phyloP scores from a whole-genome alignment of 2,329 filamentous ascomycete species.

The Talaromyces islandicus region DNA sequence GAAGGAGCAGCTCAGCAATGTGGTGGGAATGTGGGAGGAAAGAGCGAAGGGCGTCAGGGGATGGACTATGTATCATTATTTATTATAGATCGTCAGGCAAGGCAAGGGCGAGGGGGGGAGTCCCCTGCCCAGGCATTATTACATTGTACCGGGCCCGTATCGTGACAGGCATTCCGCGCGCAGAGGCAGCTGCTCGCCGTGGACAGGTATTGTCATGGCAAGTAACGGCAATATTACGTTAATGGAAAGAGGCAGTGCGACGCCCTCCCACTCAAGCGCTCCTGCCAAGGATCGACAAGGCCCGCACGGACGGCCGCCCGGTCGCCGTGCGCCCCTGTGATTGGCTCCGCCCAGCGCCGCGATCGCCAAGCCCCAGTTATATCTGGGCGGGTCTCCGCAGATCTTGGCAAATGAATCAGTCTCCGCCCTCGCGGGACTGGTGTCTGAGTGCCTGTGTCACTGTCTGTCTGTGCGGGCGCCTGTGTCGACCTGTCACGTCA shows the following conservation, averaged over 20 bases:
- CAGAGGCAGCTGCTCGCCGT: neutral
- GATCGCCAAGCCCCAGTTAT: neutral
- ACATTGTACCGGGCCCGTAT: neutral
- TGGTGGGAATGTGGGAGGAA: constrained; percentile 3
- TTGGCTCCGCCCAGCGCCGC: neutral
- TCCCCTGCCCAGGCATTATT: too few relatives aligned
- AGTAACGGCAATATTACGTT: too few relatives aligned
- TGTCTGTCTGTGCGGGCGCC: too few relatives aligned
- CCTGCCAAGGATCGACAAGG: neutral
- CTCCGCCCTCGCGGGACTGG: neutral
- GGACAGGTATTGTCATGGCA: neutral
- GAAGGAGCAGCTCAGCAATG: neutral
- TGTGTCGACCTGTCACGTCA: neutral
- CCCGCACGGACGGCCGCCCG: too few relatives aligned
- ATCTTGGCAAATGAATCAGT: neutral
- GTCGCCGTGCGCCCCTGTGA: neutral
- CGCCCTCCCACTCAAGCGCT: too few relatives aligned
- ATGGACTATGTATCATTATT: neutral
- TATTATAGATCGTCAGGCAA: neutral
- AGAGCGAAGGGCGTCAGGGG: constrained; percentile 1
- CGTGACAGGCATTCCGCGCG: neutral
- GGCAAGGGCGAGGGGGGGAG: neutral
- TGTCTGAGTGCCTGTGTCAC: too few relatives aligned
- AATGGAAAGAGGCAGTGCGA: neutral
- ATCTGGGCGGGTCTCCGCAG: neutral